A percentile compares a stretch with the other conserved stretches of the same genome.
Conservation (phyloP, 2,329 filamentous ascomycete genomes). For the Alternaria infectoria region DNA sequence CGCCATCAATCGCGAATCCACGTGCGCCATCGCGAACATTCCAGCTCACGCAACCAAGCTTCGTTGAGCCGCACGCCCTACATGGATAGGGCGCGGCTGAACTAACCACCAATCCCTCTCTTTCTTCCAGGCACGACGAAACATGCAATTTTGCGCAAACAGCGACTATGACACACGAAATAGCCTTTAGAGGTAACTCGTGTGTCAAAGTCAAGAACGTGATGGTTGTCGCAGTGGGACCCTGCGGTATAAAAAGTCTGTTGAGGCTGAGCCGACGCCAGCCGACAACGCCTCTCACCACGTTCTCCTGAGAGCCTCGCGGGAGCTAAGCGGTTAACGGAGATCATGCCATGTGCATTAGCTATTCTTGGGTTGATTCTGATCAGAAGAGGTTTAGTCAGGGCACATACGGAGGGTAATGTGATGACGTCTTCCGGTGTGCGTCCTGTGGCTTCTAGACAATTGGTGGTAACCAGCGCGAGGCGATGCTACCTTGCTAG, state of each 20-base stretch:
- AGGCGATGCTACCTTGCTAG: constrained; percentile 2
- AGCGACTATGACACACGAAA: constrained; percentile 32
- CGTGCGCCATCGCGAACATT: constrained; percentile 14
- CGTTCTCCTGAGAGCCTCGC: background rate
- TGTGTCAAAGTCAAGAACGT: constrained; percentile 25
- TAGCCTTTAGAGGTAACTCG: constrained; percentile 24
- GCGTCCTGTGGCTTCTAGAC: background rate
- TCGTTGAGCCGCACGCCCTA: constrained; percentile 19
- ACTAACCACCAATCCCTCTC: constrained; percentile 21
- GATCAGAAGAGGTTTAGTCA: background rate
- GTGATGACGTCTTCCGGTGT: constrained; percentile 18
- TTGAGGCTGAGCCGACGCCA: constrained; percentile 12
- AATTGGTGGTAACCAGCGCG: background rate
- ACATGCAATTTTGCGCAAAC: constrained; percentile 7
- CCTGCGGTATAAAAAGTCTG: constrained; percentile 7
- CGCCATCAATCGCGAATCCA: constrained; percentile 1
- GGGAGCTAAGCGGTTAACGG: constrained; percentile 17
- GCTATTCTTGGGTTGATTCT: background rate
- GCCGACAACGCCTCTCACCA: constrained; percentile 4
- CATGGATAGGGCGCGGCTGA: background rate
- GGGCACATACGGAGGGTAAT: background rate
- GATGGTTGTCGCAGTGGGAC: constrained; percentile 15
- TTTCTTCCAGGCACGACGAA: constrained; percentile 15
- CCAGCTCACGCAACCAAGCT: background rate
- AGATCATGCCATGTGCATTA: constrained; percentile 12